phyloP scores from a whole-genome alignment of 345 rosid species.

The Populus ilicifolia region DNA sequence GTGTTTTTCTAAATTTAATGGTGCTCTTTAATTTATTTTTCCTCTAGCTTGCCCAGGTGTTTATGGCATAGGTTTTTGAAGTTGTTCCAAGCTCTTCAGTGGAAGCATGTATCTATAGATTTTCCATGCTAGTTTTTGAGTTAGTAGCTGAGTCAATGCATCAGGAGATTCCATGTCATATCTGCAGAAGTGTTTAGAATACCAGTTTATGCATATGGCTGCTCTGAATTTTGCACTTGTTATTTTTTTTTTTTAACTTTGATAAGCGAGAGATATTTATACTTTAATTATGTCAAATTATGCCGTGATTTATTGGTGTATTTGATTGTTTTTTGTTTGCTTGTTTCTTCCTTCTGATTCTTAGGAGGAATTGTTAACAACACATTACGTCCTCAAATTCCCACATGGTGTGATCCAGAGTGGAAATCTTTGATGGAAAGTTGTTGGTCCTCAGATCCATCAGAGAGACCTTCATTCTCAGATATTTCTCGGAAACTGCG shows the following conservation, averaged over 20 bases:
- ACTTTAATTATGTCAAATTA: not conserved
- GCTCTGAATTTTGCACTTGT: not conserved
- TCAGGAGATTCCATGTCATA: no score
- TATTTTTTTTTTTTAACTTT: not conserved
- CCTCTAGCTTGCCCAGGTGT: not conserved
- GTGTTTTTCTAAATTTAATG: not conserved
- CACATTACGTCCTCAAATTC: conserved; percentile 84
- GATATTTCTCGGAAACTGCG: conserved; percentile 87
- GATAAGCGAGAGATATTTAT: not conserved
- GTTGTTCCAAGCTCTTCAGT: not conserved
- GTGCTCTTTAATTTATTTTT: not conserved
- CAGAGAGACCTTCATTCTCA: conserved; percentile 89
- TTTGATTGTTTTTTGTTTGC: not conserved
- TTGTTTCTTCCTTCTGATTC: conserved; percentile 4
- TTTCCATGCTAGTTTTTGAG: not conserved
- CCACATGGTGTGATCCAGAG: conserved; percentile 97
- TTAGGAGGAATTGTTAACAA: conserved; percentile 95
- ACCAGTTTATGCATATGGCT: not conserved
- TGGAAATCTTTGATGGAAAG: conserved; percentile 93
- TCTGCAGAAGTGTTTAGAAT: not conserved
- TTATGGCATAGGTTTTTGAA: not conserved
- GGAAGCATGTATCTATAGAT: not conserved
- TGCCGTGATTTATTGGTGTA: not conserved
- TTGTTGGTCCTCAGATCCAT: conserved; percentile 86
- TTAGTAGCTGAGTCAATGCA: no score